These are phyloP conservation scores for Silene uniflora DNA, from an alignment of 148 eudicot species.

Conservation along the genomic window DNA sequence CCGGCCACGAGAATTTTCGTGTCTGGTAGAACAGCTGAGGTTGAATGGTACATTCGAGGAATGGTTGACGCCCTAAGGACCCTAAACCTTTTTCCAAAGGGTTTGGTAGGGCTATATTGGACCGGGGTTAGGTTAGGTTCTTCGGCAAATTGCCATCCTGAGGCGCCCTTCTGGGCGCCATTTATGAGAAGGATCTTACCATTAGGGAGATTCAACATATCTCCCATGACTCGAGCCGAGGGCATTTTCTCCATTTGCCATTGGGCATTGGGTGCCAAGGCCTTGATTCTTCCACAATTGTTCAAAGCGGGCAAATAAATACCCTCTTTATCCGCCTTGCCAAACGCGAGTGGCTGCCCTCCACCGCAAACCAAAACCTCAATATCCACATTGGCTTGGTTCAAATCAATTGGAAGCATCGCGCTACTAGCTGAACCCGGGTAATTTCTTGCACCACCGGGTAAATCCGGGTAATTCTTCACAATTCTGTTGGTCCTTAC, in stretches of 20 bases:
- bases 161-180: slow-evolving; percentile 62
- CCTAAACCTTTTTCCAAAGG: slow-evolving; percentile 42
- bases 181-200: slow-evolving; percentile 53
- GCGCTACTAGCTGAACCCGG: slow-evolving; percentile 69
- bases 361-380: slow-evolving; percentile 76
- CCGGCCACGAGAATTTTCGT: slow-evolving; percentile 69
- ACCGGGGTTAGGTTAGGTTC: slow-evolving; percentile 49
- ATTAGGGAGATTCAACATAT: slow-evolving; percentile 68
- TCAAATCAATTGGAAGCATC: slow-evolving; percentile 53
- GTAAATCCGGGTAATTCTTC: slow-evolving; percentile 44
- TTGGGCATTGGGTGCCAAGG: slow-evolving; percentile 20
- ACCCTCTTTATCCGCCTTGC: slow-evolving; percentile 28
- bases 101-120: slow-evolving; percentile 43
- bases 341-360: slow-evolving; percentile 26
- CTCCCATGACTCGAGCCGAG: slow-evolving; percentile 60
- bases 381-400: slow-evolving; percentile 14
- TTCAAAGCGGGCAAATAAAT: slow-evolving; percentile 43
- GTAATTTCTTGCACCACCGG: slow-evolving; percentile 81
- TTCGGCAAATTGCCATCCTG: slow-evolving; percentile 61
- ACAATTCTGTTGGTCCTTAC: slow-evolving; percentile 35
- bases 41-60: slow-evolving; percentile 76
- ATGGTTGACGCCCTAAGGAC: slow-evolving; percentile 29
- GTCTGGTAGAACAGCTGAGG: slow-evolving; percentile 49
- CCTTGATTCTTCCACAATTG: slow-evolving; percentile 49
- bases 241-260: slow-evolving; percentile 90